Conservation (phyloP, 2,329 filamentous ascomycete genomes). For the Fusarium palustre region DNA sequence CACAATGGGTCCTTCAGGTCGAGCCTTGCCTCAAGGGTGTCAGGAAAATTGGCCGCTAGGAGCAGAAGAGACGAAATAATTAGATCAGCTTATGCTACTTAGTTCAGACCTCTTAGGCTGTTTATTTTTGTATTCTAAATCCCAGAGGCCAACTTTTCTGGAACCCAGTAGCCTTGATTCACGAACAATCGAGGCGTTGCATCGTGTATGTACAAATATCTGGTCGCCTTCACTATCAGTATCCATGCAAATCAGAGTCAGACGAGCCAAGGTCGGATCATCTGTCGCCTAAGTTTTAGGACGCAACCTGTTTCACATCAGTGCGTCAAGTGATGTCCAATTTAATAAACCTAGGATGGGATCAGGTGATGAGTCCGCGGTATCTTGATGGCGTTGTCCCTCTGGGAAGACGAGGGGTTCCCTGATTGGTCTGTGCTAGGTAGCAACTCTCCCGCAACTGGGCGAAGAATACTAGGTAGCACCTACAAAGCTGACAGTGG, state of each 20-base stretch:
- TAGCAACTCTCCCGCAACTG: constrained; percentile 27
- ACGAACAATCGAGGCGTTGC: not conserved
- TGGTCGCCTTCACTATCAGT: not conserved
- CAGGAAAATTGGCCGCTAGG: no score
- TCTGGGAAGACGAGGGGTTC: constrained; percentile 9
- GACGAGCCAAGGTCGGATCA: constrained; percentile 24
- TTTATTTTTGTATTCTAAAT: no score
- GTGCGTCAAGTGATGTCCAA: constrained; percentile 36
- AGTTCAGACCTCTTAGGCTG: no score
- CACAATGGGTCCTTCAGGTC: not conserved
- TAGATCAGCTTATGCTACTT: no score
- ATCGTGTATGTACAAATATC: not conserved
- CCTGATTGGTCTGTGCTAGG: constrained; percentile 32
- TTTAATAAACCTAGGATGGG: constrained; percentile 10
- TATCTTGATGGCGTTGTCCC: constrained; percentile 19
- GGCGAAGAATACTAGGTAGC: constrained; percentile 1
- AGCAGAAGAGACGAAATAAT: no score
- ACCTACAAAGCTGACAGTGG: constrained; percentile 15
- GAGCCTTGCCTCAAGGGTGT: no score
- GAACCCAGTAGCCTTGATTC: constrained; percentile 22
- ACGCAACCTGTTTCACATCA: constrained; percentile 39
- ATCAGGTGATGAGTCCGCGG: constrained; percentile 38
- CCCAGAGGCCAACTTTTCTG: no score
- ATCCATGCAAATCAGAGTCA: constrained; percentile 12
- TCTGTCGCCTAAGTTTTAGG: constrained; percentile 26